Conservation (phyloP, 2,329 filamentous ascomycete species). For the Cladosporium sp. region DNA sequence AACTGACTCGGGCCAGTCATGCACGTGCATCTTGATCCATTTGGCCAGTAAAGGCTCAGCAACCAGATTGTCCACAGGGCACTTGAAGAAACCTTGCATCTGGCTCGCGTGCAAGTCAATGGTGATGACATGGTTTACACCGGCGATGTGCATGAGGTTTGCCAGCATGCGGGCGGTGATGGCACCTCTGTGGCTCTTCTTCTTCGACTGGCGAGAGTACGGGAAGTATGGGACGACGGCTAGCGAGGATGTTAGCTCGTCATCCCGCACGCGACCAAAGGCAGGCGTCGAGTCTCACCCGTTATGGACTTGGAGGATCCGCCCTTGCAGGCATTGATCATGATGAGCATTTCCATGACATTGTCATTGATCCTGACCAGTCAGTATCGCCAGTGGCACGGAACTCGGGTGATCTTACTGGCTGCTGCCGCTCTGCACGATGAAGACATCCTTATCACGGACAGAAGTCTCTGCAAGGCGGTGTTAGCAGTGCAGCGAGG, state of each 20-base stretch:
- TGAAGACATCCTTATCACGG: slow-evolving; percentile 97
- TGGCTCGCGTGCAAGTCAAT: slow-evolving; percentile 90
- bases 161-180: slow-evolving; percentile 97
- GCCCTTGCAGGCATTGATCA: slow-evolving; percentile 98
- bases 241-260: slow-evolving; percentile 33
- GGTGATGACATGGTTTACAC: slow-evolving; percentile 95
- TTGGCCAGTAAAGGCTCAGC: slow-evolving; percentile 92
- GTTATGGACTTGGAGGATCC: slow-evolving; percentile 96
- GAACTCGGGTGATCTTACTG: slow-evolving; percentile 44
- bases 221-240: slow-evolving; percentile 93
- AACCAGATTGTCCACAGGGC: slow-evolving; percentile 94
- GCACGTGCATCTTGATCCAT: slow-evolving; percentile 89
- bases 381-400: slow-evolving; percentile 15
- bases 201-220: slow-evolving; percentile 99
- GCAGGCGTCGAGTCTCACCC: slow-evolving; percentile 54
- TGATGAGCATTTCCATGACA: slow-evolving; percentile 98
- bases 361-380: slow-evolving; percentile 79
- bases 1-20: slow-evolving; percentile 84
- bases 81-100: slow-evolving; percentile 99
- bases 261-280: background rate
- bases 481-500: slow-evolving; percentile 20
- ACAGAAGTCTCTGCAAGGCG: slow-evolving; percentile 56
- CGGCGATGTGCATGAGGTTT: slow-evolving; percentile 87
- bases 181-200: slow-evolving; percentile 93
- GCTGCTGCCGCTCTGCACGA: slow-evolving; percentile 92